Conservation (phyloP, 768 basidiomycete species). For the Rhizopogon vinicolor region DNA sequence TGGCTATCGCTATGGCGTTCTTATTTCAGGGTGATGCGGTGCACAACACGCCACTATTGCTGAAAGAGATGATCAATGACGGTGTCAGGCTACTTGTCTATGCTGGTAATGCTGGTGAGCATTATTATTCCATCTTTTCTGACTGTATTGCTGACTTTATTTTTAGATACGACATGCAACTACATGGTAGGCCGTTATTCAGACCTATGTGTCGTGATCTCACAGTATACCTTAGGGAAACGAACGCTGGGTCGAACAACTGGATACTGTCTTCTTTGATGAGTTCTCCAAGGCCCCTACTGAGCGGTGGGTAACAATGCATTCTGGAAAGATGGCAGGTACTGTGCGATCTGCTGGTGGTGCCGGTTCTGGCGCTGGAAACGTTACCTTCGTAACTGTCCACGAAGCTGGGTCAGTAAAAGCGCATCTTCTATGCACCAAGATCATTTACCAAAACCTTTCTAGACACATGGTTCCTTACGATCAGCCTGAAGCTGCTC, state of each 20-base stretch:
- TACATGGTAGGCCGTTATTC: conserved; percentile 46
- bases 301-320: conserved; percentile 52
- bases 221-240: conserved; percentile 50
- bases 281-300: conserved; percentile 51
- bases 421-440: background rate
- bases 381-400: conserved; percentile 77
- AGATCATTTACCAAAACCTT: conserved; percentile 3
- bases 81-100: conserved; percentile 87
- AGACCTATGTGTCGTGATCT: background rate
- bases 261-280: conserved; percentile 55
- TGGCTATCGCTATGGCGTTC: conserved; percentile 79
- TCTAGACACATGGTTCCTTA: conserved; percentile 83
- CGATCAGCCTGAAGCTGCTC: conserved; percentile 84
- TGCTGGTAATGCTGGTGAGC: conserved; percentile 75
- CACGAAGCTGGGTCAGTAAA: conserved; percentile 71
- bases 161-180: conserved; percentile 82
- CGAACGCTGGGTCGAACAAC: conserved; percentile 64
- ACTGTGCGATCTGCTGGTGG: conserved; percentile 68
- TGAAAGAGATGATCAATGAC: conserved; percentile 77
- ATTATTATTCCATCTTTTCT: background rate
- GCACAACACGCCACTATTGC: conserved; percentile 74
- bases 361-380: conserved; percentile 64
- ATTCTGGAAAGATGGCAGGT: conserved; percentile 56
- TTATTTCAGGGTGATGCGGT: conserved; percentile 78
- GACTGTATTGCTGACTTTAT: conserved; percentile 9